Evolutionary conservation across 2,329 filamentous ascomycete species (phyloP).

Genomic region (Orbilia quercus): DNA sequence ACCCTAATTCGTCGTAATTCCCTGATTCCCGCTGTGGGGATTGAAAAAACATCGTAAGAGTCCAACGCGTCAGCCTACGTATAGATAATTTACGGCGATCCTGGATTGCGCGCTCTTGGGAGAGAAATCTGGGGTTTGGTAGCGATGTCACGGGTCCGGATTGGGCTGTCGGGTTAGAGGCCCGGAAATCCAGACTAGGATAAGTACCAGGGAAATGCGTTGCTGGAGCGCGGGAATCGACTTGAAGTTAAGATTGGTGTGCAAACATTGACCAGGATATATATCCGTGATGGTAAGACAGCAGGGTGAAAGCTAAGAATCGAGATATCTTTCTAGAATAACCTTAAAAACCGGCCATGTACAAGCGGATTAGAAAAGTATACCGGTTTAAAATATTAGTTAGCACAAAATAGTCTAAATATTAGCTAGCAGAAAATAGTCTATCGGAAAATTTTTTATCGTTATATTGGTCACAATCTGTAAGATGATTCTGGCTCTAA

Average conservation of each 20-base stretch:
- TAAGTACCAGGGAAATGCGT: constrained; percentile 32
- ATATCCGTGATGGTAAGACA: constrained; percentile 46
- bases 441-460: too few relatives aligned
- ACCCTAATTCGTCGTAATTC: constrained; percentile 16
- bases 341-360: too few relatives aligned
- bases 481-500: too few relatives aligned
- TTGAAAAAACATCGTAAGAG: constrained; percentile 20
- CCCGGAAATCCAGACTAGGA: constrained; percentile 36
- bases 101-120: background rate
- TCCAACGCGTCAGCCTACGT: constrained; percentile 36
- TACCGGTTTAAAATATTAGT: too few relatives aligned
- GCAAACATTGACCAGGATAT: constrained; percentile 30
- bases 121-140: constrained; percentile 45
- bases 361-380: too few relatives aligned
- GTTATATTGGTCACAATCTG: too few relatives aligned
- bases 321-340: constrained; percentile 46
- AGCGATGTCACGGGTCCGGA: constrained; percentile 34
- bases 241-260: too few relatives aligned
- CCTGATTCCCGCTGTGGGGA: too few relatives aligned
- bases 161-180: constrained; percentile 50
- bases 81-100: background rate
- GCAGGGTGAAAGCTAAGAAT: background rate
- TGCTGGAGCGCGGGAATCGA: background rate
- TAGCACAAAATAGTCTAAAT: too few relatives aligned
- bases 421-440: too few relatives aligned